These are phyloP conservation scores for Fusarium globosum DNA, from an alignment of 2,329 filamentous ascomycete species.

Conservation along the genomic window DNA sequence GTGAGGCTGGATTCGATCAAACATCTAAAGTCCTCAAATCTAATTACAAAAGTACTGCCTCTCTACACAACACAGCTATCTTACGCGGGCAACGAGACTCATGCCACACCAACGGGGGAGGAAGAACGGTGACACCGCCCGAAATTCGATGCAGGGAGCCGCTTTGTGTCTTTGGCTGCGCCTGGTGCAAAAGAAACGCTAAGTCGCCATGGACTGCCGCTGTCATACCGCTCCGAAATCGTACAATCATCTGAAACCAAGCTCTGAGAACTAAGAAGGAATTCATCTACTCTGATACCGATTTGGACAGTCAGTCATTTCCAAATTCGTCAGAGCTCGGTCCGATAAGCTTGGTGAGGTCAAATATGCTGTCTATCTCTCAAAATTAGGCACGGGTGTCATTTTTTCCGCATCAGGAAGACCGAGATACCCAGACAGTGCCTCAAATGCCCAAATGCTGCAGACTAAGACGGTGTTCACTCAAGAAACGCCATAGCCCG, in stretches of 20 bases:
- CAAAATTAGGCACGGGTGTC: slow-evolving; percentile 22
- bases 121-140: slow-evolving; percentile 40
- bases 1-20: neutral
- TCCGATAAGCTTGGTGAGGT: slow-evolving; percentile 35
- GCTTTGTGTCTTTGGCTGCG: slow-evolving; percentile 34
- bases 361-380: slow-evolving; percentile 31
- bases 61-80: slow-evolving; percentile 11
- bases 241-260: slow-evolving; percentile 49
- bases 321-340: slow-evolving; percentile 39
- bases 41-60: neutral
- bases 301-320: slow-evolving; percentile 25
- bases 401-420: slow-evolving; percentile 7
- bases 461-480: slow-evolving; percentile 35
- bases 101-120: slow-evolving; percentile 33
- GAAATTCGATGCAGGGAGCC: slow-evolving; percentile 47
- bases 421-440: slow-evolving; percentile 24
- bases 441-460: slow-evolving; percentile 1
- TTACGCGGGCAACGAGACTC: slow-evolving; percentile 25
- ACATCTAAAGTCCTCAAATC: neutral
- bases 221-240: slow-evolving; percentile 41
- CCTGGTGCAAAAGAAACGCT: slow-evolving; percentile 40
- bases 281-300: slow-evolving; percentile 6
- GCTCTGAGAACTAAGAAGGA: slow-evolving; percentile 25
- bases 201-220: slow-evolving; percentile 44
- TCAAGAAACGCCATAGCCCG: slow-evolving; percentile 13